Evolutionary conservation across 179 eudicot species (phyloP).

Genomic region (Silene coronaria): DNA sequence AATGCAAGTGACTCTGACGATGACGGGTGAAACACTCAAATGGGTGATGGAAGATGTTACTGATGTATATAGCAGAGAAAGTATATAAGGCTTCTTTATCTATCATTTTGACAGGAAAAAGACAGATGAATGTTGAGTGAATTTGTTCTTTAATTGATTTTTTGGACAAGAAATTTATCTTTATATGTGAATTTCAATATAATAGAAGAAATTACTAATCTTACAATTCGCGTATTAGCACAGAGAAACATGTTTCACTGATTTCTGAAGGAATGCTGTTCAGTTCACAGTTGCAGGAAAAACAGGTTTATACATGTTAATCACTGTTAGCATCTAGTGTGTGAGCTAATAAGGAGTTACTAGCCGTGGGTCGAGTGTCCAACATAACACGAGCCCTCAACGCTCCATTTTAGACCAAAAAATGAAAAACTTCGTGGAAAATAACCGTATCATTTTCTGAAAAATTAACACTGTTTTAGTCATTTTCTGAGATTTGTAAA

Average conservation of each 20-base stretch:
- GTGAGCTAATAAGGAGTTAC: constrained; percentile 10
- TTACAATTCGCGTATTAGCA: not conserved
- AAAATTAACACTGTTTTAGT: too few relatives aligned
- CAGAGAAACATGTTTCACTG: not conserved
- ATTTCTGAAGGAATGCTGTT: not conserved
- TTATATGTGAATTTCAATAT: not conserved
- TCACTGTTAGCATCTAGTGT: not conserved
- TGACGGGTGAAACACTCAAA: constrained; percentile 36
- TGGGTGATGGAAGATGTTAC: constrained; percentile 10
- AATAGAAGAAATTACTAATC: not conserved
- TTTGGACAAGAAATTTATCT: constrained; percentile 17
- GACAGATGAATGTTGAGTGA: constrained; percentile 18
- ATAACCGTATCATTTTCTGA: too few relatives aligned
- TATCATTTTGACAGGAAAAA: constrained; percentile 17
- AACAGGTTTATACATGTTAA: not conserved
- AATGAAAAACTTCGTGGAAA: too few relatives aligned
- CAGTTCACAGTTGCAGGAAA: constrained; percentile 12
- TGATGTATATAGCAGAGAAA: constrained; percentile 32
- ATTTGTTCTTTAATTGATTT: constrained; percentile 15
- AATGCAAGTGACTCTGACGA: constrained; percentile 53
- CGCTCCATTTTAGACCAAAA: too few relatives aligned
- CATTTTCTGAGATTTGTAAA: too few relatives aligned
- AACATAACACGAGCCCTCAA: too few relatives aligned
- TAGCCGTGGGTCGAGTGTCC: not conserved
- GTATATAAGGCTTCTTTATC: constrained; percentile 21